phyloP scores from a whole-genome alignment of 768 basidiomycete species.

The Phaffia australis region DNA sequence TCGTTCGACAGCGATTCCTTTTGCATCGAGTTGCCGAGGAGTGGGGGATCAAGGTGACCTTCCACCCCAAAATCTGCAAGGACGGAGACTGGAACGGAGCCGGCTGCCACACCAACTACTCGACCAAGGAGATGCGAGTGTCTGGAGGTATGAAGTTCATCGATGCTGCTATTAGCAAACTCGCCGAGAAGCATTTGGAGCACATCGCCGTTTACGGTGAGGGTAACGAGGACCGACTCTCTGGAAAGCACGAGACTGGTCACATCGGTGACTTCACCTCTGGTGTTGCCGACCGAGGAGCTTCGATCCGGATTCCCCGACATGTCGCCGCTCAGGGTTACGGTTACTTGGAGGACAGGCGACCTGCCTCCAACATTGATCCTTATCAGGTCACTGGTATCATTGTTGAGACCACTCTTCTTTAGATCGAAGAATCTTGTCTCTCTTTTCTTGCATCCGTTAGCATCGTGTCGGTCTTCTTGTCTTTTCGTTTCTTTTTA shows the following conservation, averaged over 20 bases:
- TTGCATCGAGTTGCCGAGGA: slow-evolving; percentile 92
- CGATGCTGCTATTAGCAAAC: slow-evolving; percentile 85
- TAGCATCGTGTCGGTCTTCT: neutral
- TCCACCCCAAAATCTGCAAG: slow-evolving; percentile 95
- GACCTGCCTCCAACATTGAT: slow-evolving; percentile 93
- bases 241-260: slow-evolving; percentile 94
- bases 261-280: slow-evolving; percentile 83
- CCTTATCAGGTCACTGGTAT: slow-evolving; percentile 89
- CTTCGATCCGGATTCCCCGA: slow-evolving; percentile 89
- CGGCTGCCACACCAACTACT: slow-evolving; percentile 79
- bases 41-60: slow-evolving; percentile 77
- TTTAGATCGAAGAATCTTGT: neutral
- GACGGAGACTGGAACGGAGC: slow-evolving; percentile 98
- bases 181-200: slow-evolving; percentile 61
- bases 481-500: neutral
- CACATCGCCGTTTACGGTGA: slow-evolving; percentile 49
- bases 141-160: slow-evolving; percentile 85
- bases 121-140: slow-evolving; percentile 87
- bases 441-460: neutral
- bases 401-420: slow-evolving; percentile 45
- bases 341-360: slow-evolving; percentile 42
- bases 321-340: slow-evolving; percentile 85
- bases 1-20: slow-evolving; percentile 89
- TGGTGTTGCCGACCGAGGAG: slow-evolving; percentile 95
- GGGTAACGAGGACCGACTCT: slow-evolving; percentile 91